These are phyloP conservation scores for Umbelopsis ramanniana DNA, from an alignment of 192 early-diverging fungal genomes.

Conservation along the genomic window DNA sequence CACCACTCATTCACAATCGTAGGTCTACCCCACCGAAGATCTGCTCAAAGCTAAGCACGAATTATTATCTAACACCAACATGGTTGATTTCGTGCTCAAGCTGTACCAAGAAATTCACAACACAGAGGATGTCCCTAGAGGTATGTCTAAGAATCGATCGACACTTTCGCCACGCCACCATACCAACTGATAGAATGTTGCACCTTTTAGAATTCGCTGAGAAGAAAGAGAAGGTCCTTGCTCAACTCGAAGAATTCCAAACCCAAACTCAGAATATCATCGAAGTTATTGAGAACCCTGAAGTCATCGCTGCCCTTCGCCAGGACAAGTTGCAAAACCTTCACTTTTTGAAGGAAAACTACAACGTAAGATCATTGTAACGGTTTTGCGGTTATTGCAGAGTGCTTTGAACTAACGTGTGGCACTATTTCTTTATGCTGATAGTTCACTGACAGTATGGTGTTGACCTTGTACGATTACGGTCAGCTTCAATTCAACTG, in stretches of 20 bases:
- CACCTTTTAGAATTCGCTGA: conserved; percentile 56
- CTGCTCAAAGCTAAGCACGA: conserved; percentile 89
- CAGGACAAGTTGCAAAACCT: conserved; percentile 95
- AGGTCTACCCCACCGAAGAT: conserved; percentile 80
- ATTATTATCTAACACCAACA: conserved; percentile 85
- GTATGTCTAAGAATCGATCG: conserved; percentile 36
- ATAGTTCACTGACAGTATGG: conserved; percentile 88
- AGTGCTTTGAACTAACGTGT: too few relatives aligned
- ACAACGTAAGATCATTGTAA: conserved; percentile 56
- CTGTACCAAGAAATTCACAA: conserved; percentile 83
- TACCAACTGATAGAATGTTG: conserved; percentile 2
- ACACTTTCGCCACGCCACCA: neutral
- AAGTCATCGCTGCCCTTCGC: conserved; percentile 86
- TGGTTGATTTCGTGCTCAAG: conserved; percentile 92
- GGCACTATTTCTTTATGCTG: neutral
- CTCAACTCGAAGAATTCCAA: conserved; percentile 74
- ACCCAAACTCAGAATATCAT: conserved; percentile 80
- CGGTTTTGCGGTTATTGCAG: too few relatives aligned
- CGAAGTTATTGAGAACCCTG: conserved; percentile 89
- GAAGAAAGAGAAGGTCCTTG: conserved; percentile 79
- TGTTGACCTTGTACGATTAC: conserved; percentile 84
- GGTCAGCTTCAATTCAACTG: conserved; percentile 92
- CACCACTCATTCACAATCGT: conserved; percentile 18
- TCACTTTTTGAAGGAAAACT: conserved; percentile 85
- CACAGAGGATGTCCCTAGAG: conserved; percentile 75